Evolutionary conservation across 2,329 filamentous ascomycete genomes (phyloP), one percentile per base, ranked within the genome.

Genomic region (Colletotrichum sp.): DNA sequence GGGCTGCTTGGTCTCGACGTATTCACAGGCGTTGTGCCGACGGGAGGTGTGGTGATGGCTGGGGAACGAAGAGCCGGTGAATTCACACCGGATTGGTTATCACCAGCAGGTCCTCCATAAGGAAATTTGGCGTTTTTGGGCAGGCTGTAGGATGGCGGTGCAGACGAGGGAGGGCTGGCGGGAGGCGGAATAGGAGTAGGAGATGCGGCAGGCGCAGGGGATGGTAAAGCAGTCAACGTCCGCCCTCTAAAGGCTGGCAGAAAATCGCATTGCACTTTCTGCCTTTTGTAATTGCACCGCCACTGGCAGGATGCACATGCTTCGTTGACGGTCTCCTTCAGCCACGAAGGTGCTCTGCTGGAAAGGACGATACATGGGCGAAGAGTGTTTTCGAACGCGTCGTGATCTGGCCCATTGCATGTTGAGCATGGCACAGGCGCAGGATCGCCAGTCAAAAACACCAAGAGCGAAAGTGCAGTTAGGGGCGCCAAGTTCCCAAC

Each of bases 251-350:
- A 52, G 34, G 24, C 30, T 43, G 52, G 34, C 15, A 68, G 61
- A 79, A 81, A 83, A 48, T 80, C 79, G 69, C 83, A 85, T 15
- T 67, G 52, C 48, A 81, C 83, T 3, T 71, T 73, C 6, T 75
- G 78, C 7, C 81, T 78, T 8, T 80, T 78, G 3, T 80, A 66
- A 34, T 80, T 74, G 8, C 77, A 74, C 34, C 76, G 81, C 73
- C 85, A 86, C 38, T 75, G 80, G 57, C 82, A 84, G 4, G 82
- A 80, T 0, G 83, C 82, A 72, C 84, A 86, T 7, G 79, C 78
- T 9, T 64, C 7, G 64, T 60, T 48, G 76, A 79, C 82, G 2
- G 78, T 64, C 9, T 67, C 36, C 24, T 78, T 79, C 2, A 80
- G 77, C 4, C 71, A 61, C 0, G 36, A 10, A 1, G 81, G 71